These are phyloP conservation scores for Endocalyx cinctus DNA, from an alignment of 2,329 filamentous ascomycete species.

Conservation along the genomic window DNA sequence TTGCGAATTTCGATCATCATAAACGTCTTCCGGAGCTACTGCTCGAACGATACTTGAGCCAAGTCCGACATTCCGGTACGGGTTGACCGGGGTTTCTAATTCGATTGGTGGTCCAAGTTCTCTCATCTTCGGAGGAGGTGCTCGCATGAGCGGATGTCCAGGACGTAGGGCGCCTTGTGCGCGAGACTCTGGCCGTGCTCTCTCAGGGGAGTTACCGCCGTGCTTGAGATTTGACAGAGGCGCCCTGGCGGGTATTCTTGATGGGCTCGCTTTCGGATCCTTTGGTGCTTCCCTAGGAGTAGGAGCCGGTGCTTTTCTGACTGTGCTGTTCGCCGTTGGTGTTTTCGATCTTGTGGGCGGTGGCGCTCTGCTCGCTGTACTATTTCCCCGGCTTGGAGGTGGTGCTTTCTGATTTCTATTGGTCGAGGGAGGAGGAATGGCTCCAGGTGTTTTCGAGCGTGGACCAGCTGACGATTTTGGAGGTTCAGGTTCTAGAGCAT, in stretches of 20 bases:
- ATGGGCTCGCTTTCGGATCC: slow-evolving; percentile 49
- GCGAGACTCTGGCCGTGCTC: slow-evolving; percentile 45
- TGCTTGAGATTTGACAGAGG: slow-evolving; percentile 66
- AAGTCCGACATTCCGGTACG: slow-evolving; percentile 44
- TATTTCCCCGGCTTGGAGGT: slow-evolving; percentile 32
- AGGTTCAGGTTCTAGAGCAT: slow-evolving; percentile 67
- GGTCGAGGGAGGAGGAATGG: slow-evolving; percentile 49
- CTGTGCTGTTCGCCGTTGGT: slow-evolving; percentile 39
- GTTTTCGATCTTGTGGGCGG: slow-evolving; percentile 47
- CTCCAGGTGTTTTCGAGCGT: slow-evolving; percentile 74
- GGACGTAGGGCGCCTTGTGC: slow-evolving; percentile 43
- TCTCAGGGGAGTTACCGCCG: slow-evolving; percentile 78
- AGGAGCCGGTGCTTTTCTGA: slow-evolving; percentile 28
- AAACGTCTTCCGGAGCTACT: slow-evolving; percentile 76
- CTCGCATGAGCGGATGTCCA: slow-evolving; percentile 53
- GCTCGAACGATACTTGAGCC: slow-evolving; percentile 51
- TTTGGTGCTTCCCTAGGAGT: slow-evolving; percentile 19
- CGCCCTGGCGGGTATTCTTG: slow-evolving; percentile 64
- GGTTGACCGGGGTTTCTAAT: slow-evolving; percentile 45
- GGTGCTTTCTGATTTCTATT: slow-evolving; percentile 33
- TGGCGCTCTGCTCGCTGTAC: slow-evolving; percentile 30
- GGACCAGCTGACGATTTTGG: slow-evolving; percentile 56
- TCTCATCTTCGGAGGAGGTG: slow-evolving; percentile 88
- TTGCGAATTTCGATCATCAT: slow-evolving; percentile 60
- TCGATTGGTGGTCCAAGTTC: slow-evolving; percentile 58